These are phyloP conservation scores for Soucietia sequanensis DNA, from an alignment of 805 yeast species.

Conservation along the genomic window DNA sequence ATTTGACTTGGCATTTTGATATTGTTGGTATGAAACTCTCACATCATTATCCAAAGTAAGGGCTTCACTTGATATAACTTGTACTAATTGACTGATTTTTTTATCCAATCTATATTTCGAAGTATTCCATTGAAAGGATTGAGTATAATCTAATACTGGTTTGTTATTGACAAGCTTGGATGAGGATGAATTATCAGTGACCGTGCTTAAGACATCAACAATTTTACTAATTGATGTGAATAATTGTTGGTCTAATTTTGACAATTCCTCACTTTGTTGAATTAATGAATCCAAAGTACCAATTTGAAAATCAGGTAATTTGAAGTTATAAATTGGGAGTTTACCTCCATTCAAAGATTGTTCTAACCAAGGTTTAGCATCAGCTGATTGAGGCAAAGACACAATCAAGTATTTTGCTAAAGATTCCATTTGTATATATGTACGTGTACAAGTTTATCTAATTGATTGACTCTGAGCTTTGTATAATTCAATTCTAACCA, in stretches of 20 bases:
- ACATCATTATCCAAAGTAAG: conserved; percentile 83
- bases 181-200: conserved; percentile 22
- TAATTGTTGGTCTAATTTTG: conserved; percentile 79
- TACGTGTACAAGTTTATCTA: too few relatives aligned
- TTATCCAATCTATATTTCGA: conserved; percentile 84
- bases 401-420: conserved; percentile 50
- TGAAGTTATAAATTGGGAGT: conserved; percentile 54
- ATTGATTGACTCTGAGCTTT: too few relatives aligned
- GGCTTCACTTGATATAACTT: conserved; percentile 71
- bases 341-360: conserved; percentile 55
- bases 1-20: conserved; percentile 80
- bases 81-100: conserved; percentile 73
- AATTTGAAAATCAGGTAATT: conserved; percentile 83
- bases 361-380: conserved; percentile 55
- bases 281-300: conserved; percentile 93
- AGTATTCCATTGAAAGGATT: conserved; percentile 82
- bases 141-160: conserved; percentile 61
- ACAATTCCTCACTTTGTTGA: conserved; percentile 84
- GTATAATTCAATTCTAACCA: too few relatives aligned
- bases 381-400: conserved; percentile 55
- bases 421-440: conserved; percentile 36
- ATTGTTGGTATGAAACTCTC: conserved; percentile 67
- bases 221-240: conserved; percentile 67
- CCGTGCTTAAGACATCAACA: conserved; percentile 63
- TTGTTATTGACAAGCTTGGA: conserved; percentile 41